These are phyloP conservation scores for Starmerella ratchasimensis DNA, from an alignment of 805 yeast genomes.

Conservation along the genomic window DNA sequence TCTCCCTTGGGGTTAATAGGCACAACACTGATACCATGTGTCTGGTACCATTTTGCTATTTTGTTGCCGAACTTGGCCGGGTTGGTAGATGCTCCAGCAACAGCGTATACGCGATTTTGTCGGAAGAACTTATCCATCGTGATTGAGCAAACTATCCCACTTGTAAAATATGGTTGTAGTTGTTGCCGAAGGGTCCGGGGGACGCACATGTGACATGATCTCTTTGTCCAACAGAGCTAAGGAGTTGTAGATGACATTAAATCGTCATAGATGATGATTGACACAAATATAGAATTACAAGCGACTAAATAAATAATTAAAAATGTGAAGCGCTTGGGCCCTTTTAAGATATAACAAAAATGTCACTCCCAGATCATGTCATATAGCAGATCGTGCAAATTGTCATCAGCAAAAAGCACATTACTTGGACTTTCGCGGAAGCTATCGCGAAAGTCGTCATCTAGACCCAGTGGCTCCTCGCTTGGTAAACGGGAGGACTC, in stretches of 20 bases:
- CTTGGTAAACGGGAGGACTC: background rate
- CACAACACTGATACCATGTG: conserved; percentile 41
- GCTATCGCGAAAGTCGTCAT: conserved; percentile 3
- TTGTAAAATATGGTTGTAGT: no score
- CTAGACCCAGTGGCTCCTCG: conserved; percentile 12
- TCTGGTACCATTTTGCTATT: conserved; percentile 53
- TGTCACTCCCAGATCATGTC: conserved; percentile 10
- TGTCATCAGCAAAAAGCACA: conserved; percentile 7
- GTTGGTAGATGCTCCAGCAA: conserved; percentile 58
- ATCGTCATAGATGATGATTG: no score
- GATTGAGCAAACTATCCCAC: no score
- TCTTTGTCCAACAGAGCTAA: background rate
- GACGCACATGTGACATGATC: no score
- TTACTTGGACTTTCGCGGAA: background rate
- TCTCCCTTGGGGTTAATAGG: conserved; percentile 51
- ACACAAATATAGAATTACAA: no score
- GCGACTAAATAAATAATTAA: no score
- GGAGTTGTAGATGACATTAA: no score
- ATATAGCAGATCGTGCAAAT: conserved; percentile 12
- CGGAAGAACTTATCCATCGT: conserved; percentile 35
- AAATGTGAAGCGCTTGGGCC: no score
- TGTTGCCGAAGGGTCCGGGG: no score
- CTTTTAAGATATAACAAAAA: no score
- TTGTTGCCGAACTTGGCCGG: conserved; percentile 55
- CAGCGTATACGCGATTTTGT: conserved; percentile 41